phyloP scores from a whole-genome alignment of 2,329 filamentous ascomycete genomes.

The Alternaria postmessia region DNA sequence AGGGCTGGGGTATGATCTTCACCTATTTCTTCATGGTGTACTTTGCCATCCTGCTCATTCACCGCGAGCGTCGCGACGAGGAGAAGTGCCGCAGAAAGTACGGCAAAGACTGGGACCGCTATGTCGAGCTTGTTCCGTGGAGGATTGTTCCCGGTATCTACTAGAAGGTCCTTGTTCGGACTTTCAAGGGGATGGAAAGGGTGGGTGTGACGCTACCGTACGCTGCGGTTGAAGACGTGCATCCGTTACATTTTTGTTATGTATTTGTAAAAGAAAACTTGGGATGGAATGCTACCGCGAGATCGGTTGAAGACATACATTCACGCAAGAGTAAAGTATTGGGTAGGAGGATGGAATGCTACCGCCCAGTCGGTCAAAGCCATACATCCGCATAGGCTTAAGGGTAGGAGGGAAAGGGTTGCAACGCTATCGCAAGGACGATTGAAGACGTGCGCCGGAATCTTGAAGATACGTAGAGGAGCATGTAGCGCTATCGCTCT shows the following conservation, averaged over 20 bases:
- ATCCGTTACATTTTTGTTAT: neutral
- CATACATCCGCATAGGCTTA: conserved; percentile 21
- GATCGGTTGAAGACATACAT: conserved; percentile 39
- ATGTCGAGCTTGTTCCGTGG: conserved; percentile 81
- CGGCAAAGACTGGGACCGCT: conserved; percentile 88
- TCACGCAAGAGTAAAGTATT: neutral
- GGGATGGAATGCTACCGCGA: conserved; percentile 38
- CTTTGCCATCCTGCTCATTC: conserved; percentile 85
- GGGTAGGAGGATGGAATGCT: conserved; percentile 30
- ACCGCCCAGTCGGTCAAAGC: conserved; percentile 35
- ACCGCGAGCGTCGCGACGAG: conserved; percentile 86
- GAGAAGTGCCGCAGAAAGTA: conserved; percentile 93
- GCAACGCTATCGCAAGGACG: conserved; percentile 23
- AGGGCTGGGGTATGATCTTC: conserved; percentile 84
- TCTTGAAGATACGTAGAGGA: neutral
- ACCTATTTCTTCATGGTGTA: conserved; percentile 97
- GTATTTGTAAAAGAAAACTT: neutral
- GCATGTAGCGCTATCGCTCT: conserved; percentile 13
- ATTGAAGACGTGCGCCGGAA: conserved; percentile 24
- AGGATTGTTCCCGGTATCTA: conserved; percentile 88
- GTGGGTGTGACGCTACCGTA: conserved; percentile 38
- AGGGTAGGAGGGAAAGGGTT: neutral
- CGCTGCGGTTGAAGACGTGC: conserved; percentile 11
- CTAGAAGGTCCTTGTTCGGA: conserved; percentile 51
- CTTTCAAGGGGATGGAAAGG: neutral